A percentile compares a stretch with the other conserved stretches of the same genome.
Evolutionary conservation across 192 early-diverging fungal genomes (phyloP).

Genomic region (Podochytrium sp.): DNA sequence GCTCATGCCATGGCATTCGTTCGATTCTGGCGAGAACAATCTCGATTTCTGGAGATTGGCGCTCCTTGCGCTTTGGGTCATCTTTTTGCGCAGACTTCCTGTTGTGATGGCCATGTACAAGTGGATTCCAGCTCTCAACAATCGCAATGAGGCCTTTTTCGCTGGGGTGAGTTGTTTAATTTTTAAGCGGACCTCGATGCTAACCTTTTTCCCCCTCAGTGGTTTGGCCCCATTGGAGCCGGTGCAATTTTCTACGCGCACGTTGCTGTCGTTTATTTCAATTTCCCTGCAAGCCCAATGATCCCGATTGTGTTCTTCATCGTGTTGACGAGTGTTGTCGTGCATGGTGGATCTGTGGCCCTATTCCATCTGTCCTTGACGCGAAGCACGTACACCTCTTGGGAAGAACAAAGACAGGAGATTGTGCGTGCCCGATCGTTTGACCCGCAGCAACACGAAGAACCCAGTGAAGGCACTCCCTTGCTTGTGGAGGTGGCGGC

Average conservation of each 20-base stretch:
- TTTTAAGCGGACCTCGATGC: neutral
- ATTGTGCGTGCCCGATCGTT: too few relatives aligned
- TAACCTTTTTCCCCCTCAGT: constrained; percentile 35
- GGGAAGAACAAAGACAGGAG: neutral
- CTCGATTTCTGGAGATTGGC: constrained; percentile 71
- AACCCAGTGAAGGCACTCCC: too few relatives aligned
- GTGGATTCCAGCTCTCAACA: constrained; percentile 71
- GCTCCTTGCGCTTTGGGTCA: constrained; percentile 61
- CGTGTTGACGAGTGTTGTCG: constrained; percentile 79
- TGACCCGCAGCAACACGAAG: too few relatives aligned
- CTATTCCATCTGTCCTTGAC: constrained; percentile 53
- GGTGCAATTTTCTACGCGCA: constrained; percentile 65
- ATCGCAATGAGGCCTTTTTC: constrained; percentile 77
- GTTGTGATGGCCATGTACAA: constrained; percentile 63
- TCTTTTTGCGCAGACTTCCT: constrained; percentile 75
- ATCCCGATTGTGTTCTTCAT: constrained; percentile 52
- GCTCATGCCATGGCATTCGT: constrained; percentile 75
- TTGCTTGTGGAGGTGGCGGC: too few relatives aligned
- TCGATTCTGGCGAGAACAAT: constrained; percentile 45
- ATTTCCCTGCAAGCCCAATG: constrained; percentile 3
- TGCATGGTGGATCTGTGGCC: constrained; percentile 82
- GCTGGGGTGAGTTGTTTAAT: constrained; percentile 34
- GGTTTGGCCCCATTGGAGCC: constrained; percentile 91
- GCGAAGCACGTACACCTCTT: constrained; percentile 12
- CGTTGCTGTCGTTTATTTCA: constrained; percentile 42